Evolutionary conservation across 768 basidiomycete genomes (phyloP).

Genomic region (Tylopilus cervinicoccineus): DNA sequence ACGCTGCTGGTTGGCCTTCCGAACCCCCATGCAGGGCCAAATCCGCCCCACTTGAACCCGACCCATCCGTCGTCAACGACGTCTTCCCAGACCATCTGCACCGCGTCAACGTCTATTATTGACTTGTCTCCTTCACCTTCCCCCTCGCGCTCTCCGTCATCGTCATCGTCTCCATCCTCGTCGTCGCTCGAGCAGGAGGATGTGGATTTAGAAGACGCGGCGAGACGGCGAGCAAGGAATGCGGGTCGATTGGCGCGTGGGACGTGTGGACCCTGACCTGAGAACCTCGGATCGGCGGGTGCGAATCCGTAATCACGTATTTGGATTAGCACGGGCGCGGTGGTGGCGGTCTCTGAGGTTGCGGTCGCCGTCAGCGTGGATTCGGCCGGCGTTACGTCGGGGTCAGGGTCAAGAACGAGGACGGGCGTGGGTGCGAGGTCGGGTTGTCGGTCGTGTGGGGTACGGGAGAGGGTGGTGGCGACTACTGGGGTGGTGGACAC

Average conservation of each 20-base stretch:
- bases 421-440: neutral
- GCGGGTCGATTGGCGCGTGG: slow-evolving; percentile 38
- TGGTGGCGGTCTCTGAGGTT: neutral
- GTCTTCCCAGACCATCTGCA: slow-evolving; percentile 18
- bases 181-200: slow-evolving; percentile 6
- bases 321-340: slow-evolving; percentile 28
- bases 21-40: slow-evolving; percentile 39
- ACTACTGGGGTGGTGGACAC: neutral
- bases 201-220: slow-evolving; percentile 16
- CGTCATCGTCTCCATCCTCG: slow-evolving; percentile 6
- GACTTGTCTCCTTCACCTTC: slow-evolving; percentile 4
- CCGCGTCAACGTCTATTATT: neutral
- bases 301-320: slow-evolving; percentile 51
- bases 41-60: slow-evolving; percentile 41
- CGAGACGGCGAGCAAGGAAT: slow-evolving; percentile 27
- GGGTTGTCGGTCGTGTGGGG: neutral
- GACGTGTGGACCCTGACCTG: slow-evolving; percentile 37
- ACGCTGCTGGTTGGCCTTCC: slow-evolving; percentile 1
- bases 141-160: slow-evolving; percentile 10
- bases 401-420: neutral
- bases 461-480: neutral
- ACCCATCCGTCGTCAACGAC: slow-evolving; percentile 32
- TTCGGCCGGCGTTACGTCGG: neutral
- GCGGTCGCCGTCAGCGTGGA: neutral
- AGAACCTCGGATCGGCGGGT: slow-evolving; percentile 40